phyloP scores from a whole-genome alignment of 2,329 filamentous ascomycete genomes.

The Capronia coronata region DNA sequence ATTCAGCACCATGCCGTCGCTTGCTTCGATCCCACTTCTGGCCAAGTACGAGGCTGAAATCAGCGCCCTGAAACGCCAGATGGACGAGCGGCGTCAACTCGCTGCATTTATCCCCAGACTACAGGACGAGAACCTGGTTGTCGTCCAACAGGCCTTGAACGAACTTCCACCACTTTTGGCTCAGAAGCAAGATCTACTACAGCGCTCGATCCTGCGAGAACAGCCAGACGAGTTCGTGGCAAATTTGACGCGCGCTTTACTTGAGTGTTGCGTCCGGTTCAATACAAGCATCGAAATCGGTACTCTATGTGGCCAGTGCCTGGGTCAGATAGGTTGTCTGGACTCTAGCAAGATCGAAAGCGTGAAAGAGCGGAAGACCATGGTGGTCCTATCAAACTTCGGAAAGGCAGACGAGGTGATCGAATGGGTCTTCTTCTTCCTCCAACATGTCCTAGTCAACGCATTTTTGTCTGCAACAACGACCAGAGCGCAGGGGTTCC shows the following conservation, averaged over 20 bases:
- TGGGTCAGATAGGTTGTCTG: constrained; percentile 84
- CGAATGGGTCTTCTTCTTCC: constrained; percentile 75
- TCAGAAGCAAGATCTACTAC: constrained; percentile 67
- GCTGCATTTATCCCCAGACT: constrained; percentile 67
- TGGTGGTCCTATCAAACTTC: constrained; percentile 85
- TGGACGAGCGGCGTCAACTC: constrained; percentile 61
- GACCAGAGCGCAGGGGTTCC: constrained; percentile 77
- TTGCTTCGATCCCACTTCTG: constrained; percentile 64
- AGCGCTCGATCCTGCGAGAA: constrained; percentile 72
- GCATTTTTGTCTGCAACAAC: constrained; percentile 88
- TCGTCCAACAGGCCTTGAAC: constrained; percentile 71
- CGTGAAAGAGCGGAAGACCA: constrained; percentile 68
- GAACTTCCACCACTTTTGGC: constrained; percentile 72
- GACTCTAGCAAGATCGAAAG: constrained; percentile 86
- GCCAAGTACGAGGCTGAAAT: constrained; percentile 62
- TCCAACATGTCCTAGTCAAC: constrained; percentile 82
- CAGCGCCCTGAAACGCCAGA: constrained; percentile 55
- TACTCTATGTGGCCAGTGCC: constrained; percentile 67
- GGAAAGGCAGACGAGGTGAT: constrained; percentile 68
- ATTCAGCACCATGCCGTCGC: constrained; percentile 70
- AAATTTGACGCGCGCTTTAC: constrained; percentile 64
- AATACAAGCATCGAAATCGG: constrained; percentile 62
- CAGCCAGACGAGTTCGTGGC: constrained; percentile 71
- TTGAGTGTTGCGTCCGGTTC: constrained; percentile 81
- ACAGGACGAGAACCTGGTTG: constrained; percentile 74